Conservation (phyloP, 2,329 filamentous ascomycete species). For the Colletotrichum noveboracense region DNA sequence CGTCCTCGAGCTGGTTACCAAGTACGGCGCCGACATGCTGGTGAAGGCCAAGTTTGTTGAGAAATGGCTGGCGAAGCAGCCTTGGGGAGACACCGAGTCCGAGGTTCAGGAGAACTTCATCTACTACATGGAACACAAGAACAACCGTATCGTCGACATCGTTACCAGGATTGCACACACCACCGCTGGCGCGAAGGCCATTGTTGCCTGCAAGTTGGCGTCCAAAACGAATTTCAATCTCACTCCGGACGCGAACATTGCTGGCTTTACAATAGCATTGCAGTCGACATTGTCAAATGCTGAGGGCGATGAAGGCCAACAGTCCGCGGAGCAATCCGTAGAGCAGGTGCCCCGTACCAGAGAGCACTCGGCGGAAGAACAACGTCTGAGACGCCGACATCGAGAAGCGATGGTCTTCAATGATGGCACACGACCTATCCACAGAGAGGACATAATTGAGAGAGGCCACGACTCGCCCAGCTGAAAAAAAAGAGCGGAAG, state of each 20-base stretch:
- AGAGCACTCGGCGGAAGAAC: constrained; percentile 69
- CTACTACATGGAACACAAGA: constrained; percentile 52
- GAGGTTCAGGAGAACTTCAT: constrained; percentile 60
- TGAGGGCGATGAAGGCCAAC: constrained; percentile 25
- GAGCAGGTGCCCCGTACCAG: constrained; percentile 40
- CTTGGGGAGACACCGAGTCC: constrained; percentile 64
- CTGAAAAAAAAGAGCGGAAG: constrained; percentile 4
- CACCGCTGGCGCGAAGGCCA: constrained; percentile 54
- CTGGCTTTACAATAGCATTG: constrained; percentile 37
- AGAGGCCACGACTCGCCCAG: constrained; percentile 52
- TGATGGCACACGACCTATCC: constrained; percentile 79
- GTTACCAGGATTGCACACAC: constrained; percentile 54
- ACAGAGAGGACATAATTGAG: constrained; percentile 80
- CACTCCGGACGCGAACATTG: constrained; percentile 7
- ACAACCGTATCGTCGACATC: constrained; percentile 60
- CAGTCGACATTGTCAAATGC: constrained; percentile 38
- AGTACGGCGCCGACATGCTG: constrained; percentile 61
- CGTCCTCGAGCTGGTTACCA: constrained; percentile 62
- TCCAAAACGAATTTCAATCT: constrained; percentile 31
- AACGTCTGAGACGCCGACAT: constrained; percentile 75
- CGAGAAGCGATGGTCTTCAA: constrained; percentile 91
- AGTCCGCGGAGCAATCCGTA: constrained; percentile 31
- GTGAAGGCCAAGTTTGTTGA: constrained; percentile 70
- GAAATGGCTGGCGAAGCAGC: constrained; percentile 76
- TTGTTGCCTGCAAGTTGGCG: constrained; percentile 55